These are phyloP conservation scores for Aquilaria sinensis DNA, from an alignment of 345 rosid genomes.

Conservation along the genomic window DNA sequence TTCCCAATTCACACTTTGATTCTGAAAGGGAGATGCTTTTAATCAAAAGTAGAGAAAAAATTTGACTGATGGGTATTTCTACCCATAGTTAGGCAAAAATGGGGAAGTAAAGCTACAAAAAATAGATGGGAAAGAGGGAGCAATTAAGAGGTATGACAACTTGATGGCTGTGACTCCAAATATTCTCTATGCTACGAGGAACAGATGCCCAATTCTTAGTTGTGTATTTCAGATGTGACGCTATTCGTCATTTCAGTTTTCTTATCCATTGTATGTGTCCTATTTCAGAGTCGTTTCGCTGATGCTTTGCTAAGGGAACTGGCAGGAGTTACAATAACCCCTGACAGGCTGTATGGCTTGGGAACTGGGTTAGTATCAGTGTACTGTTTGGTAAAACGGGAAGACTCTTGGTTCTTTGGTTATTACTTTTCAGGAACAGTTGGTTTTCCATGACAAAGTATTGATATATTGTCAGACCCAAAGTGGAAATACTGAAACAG, in stretches of 20 bases:
- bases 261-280: not conserved
- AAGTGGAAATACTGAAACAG: slow-evolving; percentile 80
- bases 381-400: not conserved
- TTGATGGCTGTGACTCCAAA: not conserved
- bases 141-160: not conserved
- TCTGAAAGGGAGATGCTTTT: not conserved
- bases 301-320: slow-evolving; percentile 65
- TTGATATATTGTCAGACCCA: slow-evolving; percentile 38
- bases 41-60: not conserved
- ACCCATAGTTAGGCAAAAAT: too few species aligned
- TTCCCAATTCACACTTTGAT: not conserved
- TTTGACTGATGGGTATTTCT: too few species aligned
- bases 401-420: not conserved
- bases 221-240: not conserved
- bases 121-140: not conserved
- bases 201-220: not conserved
- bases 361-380: slow-evolving; percentile 68
- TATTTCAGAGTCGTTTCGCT: slow-evolving; percentile 68
- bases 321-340: slow-evolving; percentile 70
- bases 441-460: not conserved
- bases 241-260: not conserved
- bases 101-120: not conserved
- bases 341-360: slow-evolving; percentile 68
- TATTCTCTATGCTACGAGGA: not conserved
- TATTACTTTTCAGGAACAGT: not conserved